Conservation (phyloP, 192 early-diverging fungal genomes). For the Coemansia reversa region DNA sequence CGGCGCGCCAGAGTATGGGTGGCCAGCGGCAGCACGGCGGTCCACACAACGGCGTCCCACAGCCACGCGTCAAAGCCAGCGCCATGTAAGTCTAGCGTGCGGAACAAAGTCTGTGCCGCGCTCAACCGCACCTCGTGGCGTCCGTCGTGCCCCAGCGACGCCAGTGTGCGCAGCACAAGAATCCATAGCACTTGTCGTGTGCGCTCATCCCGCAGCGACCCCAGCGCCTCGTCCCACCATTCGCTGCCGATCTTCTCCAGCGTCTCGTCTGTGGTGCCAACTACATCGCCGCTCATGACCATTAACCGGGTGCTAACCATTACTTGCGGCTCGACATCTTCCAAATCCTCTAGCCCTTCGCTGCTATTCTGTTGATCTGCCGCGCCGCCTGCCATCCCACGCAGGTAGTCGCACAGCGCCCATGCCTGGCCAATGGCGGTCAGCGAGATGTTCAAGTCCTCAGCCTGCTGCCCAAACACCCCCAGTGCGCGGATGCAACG, state of each 20-base stretch:
- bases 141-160: conserved; percentile 76
- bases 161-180: conserved; percentile 79
- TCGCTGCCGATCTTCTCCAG: background rate
- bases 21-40: conserved; percentile 78
- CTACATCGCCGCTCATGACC: conserved; percentile 1
- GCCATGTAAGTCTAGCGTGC: conserved; percentile 91
- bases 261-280: conserved; percentile 1
- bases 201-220: background rate
- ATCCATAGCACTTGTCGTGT: conserved; percentile 77
- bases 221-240: conserved; percentile 37
- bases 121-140: conserved; percentile 91
- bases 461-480: conserved; percentile 75
- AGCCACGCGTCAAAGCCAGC: conserved; percentile 64
- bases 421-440: conserved; percentile 90
- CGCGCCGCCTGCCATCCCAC: conserved; percentile 31
- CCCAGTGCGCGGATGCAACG: conserved; percentile 80
- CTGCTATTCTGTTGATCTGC: no score
- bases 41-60: conserved; percentile 86
- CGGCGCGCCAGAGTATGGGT: conserved; percentile 22
- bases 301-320: conserved; percentile 14
- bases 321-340: background rate
- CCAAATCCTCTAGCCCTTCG: background rate
- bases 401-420: conserved; percentile 88
- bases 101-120: conserved; percentile 92
- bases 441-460: conserved; percentile 93